phyloP scores from a whole-genome alignment of 192 early-diverging fungal genomes.

The Spinellus fusiger region DNA sequence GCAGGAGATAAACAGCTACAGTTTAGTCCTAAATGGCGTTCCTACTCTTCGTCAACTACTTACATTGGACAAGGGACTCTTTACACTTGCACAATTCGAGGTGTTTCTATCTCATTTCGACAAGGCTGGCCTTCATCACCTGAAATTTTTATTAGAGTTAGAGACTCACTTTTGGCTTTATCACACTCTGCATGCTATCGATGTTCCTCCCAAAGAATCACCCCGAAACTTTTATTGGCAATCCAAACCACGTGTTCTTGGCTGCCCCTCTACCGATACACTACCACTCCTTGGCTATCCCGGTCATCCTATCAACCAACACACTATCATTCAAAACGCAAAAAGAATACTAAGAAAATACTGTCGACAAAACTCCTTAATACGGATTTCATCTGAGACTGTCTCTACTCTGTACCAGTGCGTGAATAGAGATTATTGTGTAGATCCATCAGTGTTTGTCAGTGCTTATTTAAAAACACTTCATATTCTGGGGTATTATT shows the following conservation, averaged over 20 bases:
- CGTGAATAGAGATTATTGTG: constrained; percentile 26
- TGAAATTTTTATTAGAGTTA: constrained; percentile 38
- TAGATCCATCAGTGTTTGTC: constrained; percentile 39
- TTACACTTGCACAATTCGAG: constrained; percentile 34
- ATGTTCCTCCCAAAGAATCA: not conserved
- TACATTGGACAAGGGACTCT: constrained; percentile 16
- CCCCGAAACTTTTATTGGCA: not conserved
- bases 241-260: not conserved
- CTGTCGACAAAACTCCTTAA: constrained; percentile 9
- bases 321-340: constrained; percentile 28
- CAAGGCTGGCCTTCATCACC: constrained; percentile 29
- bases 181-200: not conserved
- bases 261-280: not conserved
- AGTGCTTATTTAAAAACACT: constrained; percentile 29
- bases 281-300: not conserved
- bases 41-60: constrained; percentile 33
- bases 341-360: constrained; percentile 23
- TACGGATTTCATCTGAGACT: not conserved
- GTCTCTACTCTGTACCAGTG: not conserved
- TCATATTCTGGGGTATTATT: constrained; percentile 35
- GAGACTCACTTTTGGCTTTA: constrained; percentile 35
- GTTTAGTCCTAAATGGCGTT: constrained; percentile 28
- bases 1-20: constrained; percentile 32
- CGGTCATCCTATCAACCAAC: not conserved
- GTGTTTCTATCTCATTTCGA: constrained; percentile 18